phyloP scores from a whole-genome alignment of 1,284 basidiomycete species.

The Naganishia cerealis region DNA sequence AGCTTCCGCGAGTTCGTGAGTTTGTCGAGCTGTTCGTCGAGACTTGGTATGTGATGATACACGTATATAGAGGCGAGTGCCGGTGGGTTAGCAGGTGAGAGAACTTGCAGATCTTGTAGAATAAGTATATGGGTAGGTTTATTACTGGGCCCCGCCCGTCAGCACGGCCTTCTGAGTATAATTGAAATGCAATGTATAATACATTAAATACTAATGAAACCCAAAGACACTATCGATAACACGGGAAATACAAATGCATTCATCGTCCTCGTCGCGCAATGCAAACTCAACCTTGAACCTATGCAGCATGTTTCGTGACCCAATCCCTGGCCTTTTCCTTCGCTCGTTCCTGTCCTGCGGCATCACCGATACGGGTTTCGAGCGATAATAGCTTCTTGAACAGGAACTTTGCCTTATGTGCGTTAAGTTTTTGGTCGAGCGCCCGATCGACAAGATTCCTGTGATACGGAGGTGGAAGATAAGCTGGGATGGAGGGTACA shows the following conservation, averaged over 20 bases:
- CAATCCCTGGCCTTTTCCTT: constrained; percentile 87
- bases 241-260: background rate
- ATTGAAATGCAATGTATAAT: constrained; percentile 4
- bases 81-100: too few relatives aligned
- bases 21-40: background rate
- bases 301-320: constrained; percentile 49
- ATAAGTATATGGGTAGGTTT: too few relatives aligned
- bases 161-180: background rate
- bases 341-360: constrained; percentile 74
- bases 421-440: constrained; percentile 80
- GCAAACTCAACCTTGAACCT: background rate
- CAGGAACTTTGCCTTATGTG: constrained; percentile 90
- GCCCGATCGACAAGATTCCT: constrained; percentile 83
- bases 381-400: constrained; percentile 98
- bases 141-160: too few relatives aligned
- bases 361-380: constrained; percentile 83
- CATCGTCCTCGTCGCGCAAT: background rate
- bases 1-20: background rate
- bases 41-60: too few relatives aligned
- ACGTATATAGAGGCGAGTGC: too few relatives aligned
- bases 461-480: constrained; percentile 23
- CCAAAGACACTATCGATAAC: background rate
- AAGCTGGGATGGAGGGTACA: constrained; percentile 9
- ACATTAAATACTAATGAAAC: background rate
- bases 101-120: too few relatives aligned